These are phyloP conservation scores for Apiotrichum laibachii DNA, from an alignment of 1,284 basidiomycete genomes.

Conservation along the genomic window DNA sequence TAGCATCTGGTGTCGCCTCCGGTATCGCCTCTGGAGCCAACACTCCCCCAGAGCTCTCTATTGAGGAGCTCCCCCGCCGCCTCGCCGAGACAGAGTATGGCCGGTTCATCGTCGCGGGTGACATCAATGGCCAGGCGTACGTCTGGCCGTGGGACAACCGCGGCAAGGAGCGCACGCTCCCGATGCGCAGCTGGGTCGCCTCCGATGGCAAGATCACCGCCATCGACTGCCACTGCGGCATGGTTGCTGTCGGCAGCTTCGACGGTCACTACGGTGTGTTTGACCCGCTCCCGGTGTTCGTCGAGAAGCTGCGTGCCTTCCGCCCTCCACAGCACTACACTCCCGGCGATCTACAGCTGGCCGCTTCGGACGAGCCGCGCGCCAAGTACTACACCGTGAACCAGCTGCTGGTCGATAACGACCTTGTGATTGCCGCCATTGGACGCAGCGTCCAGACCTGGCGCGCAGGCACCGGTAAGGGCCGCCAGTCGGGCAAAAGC, in stretches of 20 bases:
- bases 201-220: conserved; percentile 40
- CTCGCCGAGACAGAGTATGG: conserved; percentile 23
- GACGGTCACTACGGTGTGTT: conserved; percentile 44
- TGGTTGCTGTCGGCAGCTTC: conserved; percentile 43
- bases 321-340: conserved; percentile 34
- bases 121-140: conserved; percentile 33
- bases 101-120: conserved; percentile 40
- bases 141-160: conserved; percentile 43
- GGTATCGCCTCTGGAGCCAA: conserved; percentile 6
- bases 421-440: conserved; percentile 44
- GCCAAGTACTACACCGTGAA: conserved; percentile 42
- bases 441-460: conserved; percentile 46
- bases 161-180: conserved; percentile 10
- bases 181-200: conserved; percentile 38
- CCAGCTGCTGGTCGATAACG: conserved; percentile 46
- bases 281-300: conserved; percentile 39
- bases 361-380: conserved; percentile 30
- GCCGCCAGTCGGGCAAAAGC: conserved; percentile 34
- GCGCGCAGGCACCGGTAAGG: conserved; percentile 44
- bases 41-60: conserved; percentile 8
- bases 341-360: conserved; percentile 34
- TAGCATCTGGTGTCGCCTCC: background rate
- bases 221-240: conserved; percentile 37
- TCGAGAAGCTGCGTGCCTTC: conserved; percentile 38
- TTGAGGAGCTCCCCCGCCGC: conserved; percentile 10